These are phyloP conservation scores for Gliomastix tumulicola DNA, from an alignment of 2,329 filamentous ascomycete genomes.

Conservation along the genomic window DNA sequence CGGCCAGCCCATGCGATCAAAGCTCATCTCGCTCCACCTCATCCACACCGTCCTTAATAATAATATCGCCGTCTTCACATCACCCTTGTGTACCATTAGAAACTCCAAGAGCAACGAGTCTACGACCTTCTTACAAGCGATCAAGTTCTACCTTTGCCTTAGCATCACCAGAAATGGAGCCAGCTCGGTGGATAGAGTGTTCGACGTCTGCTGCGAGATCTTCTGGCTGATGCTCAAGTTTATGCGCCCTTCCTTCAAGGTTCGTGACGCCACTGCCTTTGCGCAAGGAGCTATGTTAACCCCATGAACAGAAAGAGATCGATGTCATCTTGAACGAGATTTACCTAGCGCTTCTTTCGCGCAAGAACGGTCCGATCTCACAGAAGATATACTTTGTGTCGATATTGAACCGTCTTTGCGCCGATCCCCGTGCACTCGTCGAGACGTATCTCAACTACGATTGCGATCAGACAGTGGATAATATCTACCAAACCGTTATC, in stretches of 20 bases:
- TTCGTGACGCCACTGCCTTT: too few species aligned
- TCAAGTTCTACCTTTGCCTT: slow-evolving; percentile 94
- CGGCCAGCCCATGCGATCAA: slow-evolving; percentile 94
- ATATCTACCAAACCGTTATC: slow-evolving; percentile 92
- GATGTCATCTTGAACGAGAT: slow-evolving; percentile 98
- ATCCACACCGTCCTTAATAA: slow-evolving; percentile 95
- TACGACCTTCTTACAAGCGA: slow-evolving; percentile 86
- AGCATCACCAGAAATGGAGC: slow-evolving; percentile 93
- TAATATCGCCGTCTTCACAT: slow-evolving; percentile 84
- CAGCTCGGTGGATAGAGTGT: slow-evolving; percentile 85
- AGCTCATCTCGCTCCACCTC: slow-evolving; percentile 88
- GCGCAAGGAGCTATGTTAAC: too few species aligned
- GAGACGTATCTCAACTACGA: slow-evolving; percentile 98
- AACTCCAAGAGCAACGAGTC: slow-evolving; percentile 84
- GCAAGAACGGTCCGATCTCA: slow-evolving; percentile 75
- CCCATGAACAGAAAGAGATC: slow-evolving; percentile 75
- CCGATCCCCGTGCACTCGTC: slow-evolving; percentile 81
- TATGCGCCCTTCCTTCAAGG: slow-evolving; percentile 90
- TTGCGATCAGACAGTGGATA: slow-evolving; percentile 90
- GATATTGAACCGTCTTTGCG: slow-evolving; percentile 75
- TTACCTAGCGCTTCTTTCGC: slow-evolving; percentile 85
- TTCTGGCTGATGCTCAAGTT: slow-evolving; percentile 97
- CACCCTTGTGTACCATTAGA: slow-evolving; percentile 84
- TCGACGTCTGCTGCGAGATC: slow-evolving; percentile 93
- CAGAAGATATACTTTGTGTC: slow-evolving; percentile 91